Conservation (phyloP, 2,329 filamentous ascomycete genomes). For the Hawksworthiomyces lignivorus region DNA sequence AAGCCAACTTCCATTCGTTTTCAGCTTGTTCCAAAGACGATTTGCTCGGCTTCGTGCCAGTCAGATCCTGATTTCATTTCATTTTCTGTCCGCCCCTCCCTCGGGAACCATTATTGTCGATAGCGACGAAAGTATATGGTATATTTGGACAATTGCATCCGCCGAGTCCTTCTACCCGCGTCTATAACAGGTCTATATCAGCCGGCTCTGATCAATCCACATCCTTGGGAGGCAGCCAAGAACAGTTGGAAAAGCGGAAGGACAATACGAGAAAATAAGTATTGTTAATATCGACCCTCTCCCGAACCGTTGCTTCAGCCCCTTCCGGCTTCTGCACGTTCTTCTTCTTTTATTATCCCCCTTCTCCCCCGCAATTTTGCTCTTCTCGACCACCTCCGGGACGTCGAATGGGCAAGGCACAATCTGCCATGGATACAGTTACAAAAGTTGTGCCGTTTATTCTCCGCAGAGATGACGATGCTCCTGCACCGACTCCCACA, state of each 20-base stretch:
- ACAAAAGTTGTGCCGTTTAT: conserved; percentile 10
- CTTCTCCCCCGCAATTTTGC: neutral
- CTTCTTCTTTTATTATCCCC: neutral
- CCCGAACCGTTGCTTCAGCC: conserved; percentile 2
- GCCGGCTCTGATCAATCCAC: conserved; percentile 7
- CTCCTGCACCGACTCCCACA: conserved; percentile 6
- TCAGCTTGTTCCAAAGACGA: too few species aligned
- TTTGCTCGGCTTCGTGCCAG: too few species aligned
- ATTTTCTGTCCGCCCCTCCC: neutral
- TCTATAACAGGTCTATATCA: conserved; percentile 3
- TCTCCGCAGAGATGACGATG: conserved; percentile 5
- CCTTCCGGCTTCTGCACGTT: neutral
- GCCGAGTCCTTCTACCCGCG: neutral
- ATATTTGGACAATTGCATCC: conserved; percentile 5
- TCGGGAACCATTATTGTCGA: neutral
- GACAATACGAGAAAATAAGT: neutral
- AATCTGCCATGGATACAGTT: conserved; percentile 12
- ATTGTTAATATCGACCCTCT: neutral
- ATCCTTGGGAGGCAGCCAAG: conserved; percentile 2
- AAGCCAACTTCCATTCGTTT: too few species aligned
- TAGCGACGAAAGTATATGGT: neutral
- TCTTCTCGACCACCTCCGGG: neutral
- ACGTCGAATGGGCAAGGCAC: neutral
- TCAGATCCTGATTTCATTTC: neutral
- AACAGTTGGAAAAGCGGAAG: neutral